Percentiles rank a stretch among this genome's conserved stretches.
Conservation (phyloP, 148 eudicot genomes). For the Rheum nobile region DNA sequence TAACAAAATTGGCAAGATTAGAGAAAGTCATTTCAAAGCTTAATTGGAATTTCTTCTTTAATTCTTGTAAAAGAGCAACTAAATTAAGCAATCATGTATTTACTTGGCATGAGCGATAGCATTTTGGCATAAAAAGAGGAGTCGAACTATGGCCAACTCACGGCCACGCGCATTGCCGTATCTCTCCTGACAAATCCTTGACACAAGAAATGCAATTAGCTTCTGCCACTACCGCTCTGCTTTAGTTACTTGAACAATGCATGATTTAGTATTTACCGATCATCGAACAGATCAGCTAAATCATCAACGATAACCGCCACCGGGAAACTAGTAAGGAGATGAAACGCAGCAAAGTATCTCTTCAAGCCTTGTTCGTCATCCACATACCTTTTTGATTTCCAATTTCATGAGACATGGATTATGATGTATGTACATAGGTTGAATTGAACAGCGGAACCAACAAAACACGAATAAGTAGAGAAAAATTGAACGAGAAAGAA, state of each 20-base stretch:
- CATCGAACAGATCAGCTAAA: slow-evolving; percentile 52
- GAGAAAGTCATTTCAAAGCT: not conserved
- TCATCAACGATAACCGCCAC: slow-evolving; percentile 55
- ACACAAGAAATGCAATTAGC: not conserved
- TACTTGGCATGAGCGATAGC: slow-evolving; percentile 75
- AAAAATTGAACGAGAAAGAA: not conserved
- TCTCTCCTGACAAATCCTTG: slow-evolving; percentile 60
- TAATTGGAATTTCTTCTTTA: not conserved
- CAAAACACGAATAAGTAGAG: not conserved
- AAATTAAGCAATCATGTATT: slow-evolving; percentile 11
- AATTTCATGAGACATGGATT: not conserved
- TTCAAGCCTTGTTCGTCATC: slow-evolving; percentile 63
- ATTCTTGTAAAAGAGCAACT: not conserved
- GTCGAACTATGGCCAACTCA: slow-evolving; percentile 73
- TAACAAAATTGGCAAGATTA: slow-evolving; percentile 9
- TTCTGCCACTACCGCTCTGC: not conserved
- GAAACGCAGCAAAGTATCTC: slow-evolving; percentile 71
- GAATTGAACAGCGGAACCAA: not conserved
- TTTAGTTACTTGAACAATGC: not conserved
- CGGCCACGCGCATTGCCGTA: slow-evolving; percentile 62
- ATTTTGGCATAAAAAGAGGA: slow-evolving; percentile 60
- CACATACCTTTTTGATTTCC: slow-evolving; percentile 33
- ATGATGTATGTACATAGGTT: too few species aligned
- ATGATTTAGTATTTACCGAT: slow-evolving; percentile 25
- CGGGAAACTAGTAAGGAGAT: slow-evolving; percentile 48